Evolutionary conservation across 2,329 filamentous ascomycete species (phyloP).

Genomic region (Coniochaeta sp.): DNA sequence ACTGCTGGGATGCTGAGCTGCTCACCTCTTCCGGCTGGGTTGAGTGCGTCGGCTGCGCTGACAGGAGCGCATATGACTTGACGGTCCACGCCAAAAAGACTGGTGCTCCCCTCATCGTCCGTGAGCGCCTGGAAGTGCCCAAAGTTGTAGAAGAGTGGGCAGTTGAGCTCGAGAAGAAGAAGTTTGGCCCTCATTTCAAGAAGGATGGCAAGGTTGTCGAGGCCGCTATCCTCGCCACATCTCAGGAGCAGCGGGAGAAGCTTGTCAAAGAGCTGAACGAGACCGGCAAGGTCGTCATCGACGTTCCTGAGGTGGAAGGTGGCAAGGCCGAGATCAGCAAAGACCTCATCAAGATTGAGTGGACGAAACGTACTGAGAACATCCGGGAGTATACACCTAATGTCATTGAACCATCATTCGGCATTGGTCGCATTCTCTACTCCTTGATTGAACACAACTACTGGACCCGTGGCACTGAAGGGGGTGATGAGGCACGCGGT

Average conservation of each 20-base stretch:
- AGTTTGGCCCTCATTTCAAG: slow-evolving; percentile 91
- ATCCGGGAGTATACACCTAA: slow-evolving; percentile 89
- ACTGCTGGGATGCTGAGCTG: slow-evolving; percentile 97
- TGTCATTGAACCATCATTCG: slow-evolving; percentile 95
- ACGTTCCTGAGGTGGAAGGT: slow-evolving; percentile 58
- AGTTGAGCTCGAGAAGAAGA: slow-evolving; percentile 86
- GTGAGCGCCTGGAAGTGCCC: slow-evolving; percentile 73
- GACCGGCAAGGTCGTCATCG: slow-evolving; percentile 67
- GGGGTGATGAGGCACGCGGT: slow-evolving; percentile 74
- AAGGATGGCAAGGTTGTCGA: slow-evolving; percentile 87
- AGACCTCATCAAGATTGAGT: slow-evolving; percentile 78
- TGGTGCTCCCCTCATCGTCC: slow-evolving; percentile 75
- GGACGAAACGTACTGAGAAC: slow-evolving; percentile 74
- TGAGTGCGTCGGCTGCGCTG: slow-evolving; percentile 95
- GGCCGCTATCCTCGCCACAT: slow-evolving; percentile 64
- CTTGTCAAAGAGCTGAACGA: slow-evolving; percentile 66
- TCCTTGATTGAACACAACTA: slow-evolving; percentile 89
- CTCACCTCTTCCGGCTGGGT: slow-evolving; percentile 93
- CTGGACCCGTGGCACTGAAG: slow-evolving; percentile 70
- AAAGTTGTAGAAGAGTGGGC: slow-evolving; percentile 79
- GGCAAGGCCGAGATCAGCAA: slow-evolving; percentile 73
- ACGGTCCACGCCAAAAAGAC: slow-evolving; percentile 91
- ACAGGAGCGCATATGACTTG: slow-evolving; percentile 85
- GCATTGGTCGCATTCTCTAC: slow-evolving; percentile 92
- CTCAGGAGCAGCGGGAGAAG: slow-evolving; percentile 75